Percentiles rank a stretch among this genome's conserved stretches.
These are phyloP conservation scores for Coemansia guatemalensis DNA, from an alignment of 192 early-diverging fungal species.

Conservation along the genomic window DNA sequence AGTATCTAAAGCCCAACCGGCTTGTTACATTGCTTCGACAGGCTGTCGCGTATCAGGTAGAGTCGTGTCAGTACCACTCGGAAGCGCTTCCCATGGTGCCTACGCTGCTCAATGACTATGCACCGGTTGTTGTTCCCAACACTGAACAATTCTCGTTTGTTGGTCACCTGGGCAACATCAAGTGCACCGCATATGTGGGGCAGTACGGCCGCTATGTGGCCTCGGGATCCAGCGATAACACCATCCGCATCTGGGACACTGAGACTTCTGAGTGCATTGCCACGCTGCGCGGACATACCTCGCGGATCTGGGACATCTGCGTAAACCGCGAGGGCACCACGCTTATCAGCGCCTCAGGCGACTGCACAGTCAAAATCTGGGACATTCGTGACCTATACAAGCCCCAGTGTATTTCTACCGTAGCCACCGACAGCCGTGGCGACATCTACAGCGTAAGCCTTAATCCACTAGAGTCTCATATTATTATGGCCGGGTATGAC, in stretches of 20 bases:
- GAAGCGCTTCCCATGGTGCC: slow-evolving; percentile 59
- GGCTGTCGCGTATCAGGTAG: slow-evolving; percentile 94
- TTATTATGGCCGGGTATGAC: slow-evolving; percentile 94
- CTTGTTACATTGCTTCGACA: slow-evolving; percentile 84
- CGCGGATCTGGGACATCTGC: slow-evolving; percentile 53
- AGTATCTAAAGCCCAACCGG: slow-evolving; percentile 74
- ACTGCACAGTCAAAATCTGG: slow-evolving; percentile 91
- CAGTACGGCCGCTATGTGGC: slow-evolving; percentile 73
- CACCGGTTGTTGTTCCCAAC: slow-evolving; percentile 74
- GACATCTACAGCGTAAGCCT: slow-evolving; percentile 93
- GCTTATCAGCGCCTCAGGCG: slow-evolving; percentile 57
- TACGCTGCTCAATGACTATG: slow-evolving; percentile 57
- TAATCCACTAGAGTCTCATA: slow-evolving; percentile 78
- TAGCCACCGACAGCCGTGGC: slow-evolving; percentile 39
- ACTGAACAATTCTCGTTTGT: slow-evolving; percentile 64
- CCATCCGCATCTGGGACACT: slow-evolving; percentile 68
- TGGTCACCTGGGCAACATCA: slow-evolving; percentile 91
- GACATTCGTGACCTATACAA: slow-evolving; percentile 60
- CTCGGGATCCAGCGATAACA: slow-evolving; percentile 85
- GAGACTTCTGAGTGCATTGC: slow-evolving; percentile 41
- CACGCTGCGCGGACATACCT: slow-evolving; percentile 38
- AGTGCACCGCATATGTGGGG: slow-evolving; percentile 91
- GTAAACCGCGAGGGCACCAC: slow-evolving; percentile 30
- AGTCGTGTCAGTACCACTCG: slow-evolving; percentile 87
- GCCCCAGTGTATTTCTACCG: slow-evolving; percentile 34